Base-by-base conservation (phyloP, 495 filamentous ascomycete species). In the Cercophora scortea region DNA sequence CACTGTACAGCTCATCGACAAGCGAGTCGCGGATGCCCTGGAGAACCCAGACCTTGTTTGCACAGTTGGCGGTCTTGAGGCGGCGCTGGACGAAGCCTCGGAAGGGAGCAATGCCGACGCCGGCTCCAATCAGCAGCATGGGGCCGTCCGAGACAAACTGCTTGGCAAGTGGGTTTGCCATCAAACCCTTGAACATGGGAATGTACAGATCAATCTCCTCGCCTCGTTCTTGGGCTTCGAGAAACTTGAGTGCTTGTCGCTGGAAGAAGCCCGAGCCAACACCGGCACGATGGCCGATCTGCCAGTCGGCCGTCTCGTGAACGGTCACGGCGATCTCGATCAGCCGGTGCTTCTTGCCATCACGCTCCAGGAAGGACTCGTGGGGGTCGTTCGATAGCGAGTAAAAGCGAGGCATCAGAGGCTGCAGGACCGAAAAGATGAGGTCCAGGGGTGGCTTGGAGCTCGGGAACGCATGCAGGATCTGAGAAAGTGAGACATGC, bases 31-130 rank as follows among this genome's bases (percentile, higher is more conserved):
- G 86, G 32, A 97, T 80, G n/a, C 93, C 93, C 69, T 98, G 93
- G 41, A 98, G 81, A 45, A 98, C 92, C 93, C 93, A 98, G 59
- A 97, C 93, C 71, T 98, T 98, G 74, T 97, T 98, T 45, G 90
- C 91, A 66, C 93, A 96, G 71, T 94, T 98, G 53, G 94, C 93
- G 47, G 89, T 95, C 76, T 89, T 87, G 49, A 98, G 79, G 11
- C 93, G 85, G 50, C 92, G 88, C 70, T 96, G 89, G 25, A 98
- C 94, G 65, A 98, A 98, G 25, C 93, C 93, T 35, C 93, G 82
- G 79, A 98, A 98, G 1, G 93, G 93, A 16, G 93, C 93, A 67
- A 98, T 89, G 52, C 93, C 93, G 17, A 98, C 93, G 39, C 93
- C 93, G 6, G 93, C 94, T 40, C 93, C 93, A 67, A 98, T 94